Evolutionary conservation across 2,329 filamentous ascomycete genomes (phyloP).

Genomic region (Fusarium zealandicum): DNA sequence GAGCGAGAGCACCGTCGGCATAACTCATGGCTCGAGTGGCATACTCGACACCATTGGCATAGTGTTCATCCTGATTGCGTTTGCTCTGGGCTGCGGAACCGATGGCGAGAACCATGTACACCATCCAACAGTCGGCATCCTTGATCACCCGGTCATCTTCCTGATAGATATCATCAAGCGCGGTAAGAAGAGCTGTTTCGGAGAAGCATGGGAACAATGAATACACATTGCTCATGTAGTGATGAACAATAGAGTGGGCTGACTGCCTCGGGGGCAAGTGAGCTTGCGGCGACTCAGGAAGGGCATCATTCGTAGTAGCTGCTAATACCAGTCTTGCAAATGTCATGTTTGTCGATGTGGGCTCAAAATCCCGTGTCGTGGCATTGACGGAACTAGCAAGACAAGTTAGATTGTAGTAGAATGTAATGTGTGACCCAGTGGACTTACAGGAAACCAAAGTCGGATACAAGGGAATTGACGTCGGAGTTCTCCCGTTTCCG

Average conservation of each 20-base stretch:
- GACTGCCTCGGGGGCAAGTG: conserved; percentile 75
- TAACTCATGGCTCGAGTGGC: conserved; percentile 73
- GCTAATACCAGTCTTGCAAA: conserved; percentile 88
- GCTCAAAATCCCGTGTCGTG: conserved; percentile 91
- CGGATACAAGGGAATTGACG: conserved; percentile 89
- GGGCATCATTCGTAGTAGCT: conserved; percentile 76
- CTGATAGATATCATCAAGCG: conserved; percentile 83
- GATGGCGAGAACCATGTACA: conserved; percentile 90
- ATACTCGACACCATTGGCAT: conserved; percentile 62
- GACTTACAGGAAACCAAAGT: conserved; percentile 86
- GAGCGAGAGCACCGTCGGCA: conserved; percentile 83
- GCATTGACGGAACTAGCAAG: conserved; percentile 84
- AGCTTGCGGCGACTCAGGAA: conserved; percentile 68
- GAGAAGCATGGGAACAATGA: conserved; percentile 82
- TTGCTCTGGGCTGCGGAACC: conserved; percentile 77
- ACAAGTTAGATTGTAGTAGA: conserved; percentile 9
- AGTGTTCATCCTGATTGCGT: conserved; percentile 70
- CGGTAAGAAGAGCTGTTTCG: conserved; percentile 78
- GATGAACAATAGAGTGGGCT: conserved; percentile 74
- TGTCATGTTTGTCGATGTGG: conserved; percentile 86
- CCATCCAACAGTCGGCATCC: conserved; percentile 80
- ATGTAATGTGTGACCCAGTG: neutral
- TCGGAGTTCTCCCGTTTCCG: conserved; percentile 77
- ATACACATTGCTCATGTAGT: conserved; percentile 86
- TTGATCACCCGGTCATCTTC: conserved; percentile 67